Evolutionary conservation across 1,139 yeast genomes (phyloP).

Genomic region (Blastobotrys persicus): DNA sequence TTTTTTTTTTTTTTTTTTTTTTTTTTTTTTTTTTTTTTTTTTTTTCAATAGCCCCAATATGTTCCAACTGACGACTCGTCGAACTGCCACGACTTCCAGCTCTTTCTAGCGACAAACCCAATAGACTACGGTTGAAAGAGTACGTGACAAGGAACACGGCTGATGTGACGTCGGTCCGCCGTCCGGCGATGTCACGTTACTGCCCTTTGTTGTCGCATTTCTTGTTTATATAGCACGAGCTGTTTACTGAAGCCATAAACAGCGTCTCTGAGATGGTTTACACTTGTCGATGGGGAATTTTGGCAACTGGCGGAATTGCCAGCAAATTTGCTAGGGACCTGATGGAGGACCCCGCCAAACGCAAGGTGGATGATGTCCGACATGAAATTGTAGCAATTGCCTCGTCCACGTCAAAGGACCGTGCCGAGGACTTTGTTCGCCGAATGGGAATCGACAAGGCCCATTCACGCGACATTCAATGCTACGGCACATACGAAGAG

Average conservation of each 20-base stretch:
- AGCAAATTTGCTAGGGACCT: conserved; percentile 32
- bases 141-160: too few species aligned
- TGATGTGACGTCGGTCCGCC: too few species aligned
- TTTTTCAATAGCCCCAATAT: background rate
- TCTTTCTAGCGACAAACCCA: too few species aligned
- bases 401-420: conserved; percentile 31
- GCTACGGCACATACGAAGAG: conserved; percentile 39
- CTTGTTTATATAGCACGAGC: too few species aligned
- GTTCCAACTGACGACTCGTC: too few species aligned
- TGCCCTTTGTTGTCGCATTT: too few species aligned
- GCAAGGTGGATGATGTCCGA: conserved; percentile 32
- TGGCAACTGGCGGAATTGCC: conserved; percentile 36
- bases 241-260: too few species aligned
- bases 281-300: conserved; percentile 30
- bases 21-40: too few species aligned
- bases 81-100: too few species aligned
- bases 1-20: too few species aligned
- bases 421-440: conserved; percentile 31
- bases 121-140: too few species aligned
- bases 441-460: background rate
- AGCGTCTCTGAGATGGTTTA: conserved; percentile 28
- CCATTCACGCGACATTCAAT: conserved; percentile 19
- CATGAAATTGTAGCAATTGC: conserved; percentile 38
- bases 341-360: conserved; percentile 29
- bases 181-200: too few species aligned